A percentile compares a stretch with the other conserved stretches of the same genome.
Evolutionary conservation across 768 basidiomycete genomes (phyloP).

Genomic region (Suillus subalutaceus): DNA sequence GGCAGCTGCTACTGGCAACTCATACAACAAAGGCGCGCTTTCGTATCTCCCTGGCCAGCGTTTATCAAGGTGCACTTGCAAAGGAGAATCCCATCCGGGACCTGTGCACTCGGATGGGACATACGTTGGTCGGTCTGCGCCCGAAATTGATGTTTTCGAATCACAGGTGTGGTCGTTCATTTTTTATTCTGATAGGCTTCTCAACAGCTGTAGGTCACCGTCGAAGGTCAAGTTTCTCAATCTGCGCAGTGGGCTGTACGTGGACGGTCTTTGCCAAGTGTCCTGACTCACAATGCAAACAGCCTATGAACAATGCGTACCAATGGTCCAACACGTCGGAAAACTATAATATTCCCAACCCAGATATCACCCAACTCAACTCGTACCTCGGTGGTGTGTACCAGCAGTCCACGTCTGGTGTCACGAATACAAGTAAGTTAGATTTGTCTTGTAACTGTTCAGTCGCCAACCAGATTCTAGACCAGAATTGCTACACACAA

Average conservation of each 20-base stretch:
- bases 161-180: conserved; percentile 54
- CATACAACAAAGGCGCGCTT: conserved; percentile 51
- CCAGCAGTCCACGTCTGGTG: conserved; percentile 82
- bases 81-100: conserved; percentile 85
- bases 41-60: conserved; percentile 90
- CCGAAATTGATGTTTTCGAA: conserved; percentile 92
- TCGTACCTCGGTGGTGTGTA: conserved; percentile 73
- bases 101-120: conserved; percentile 77
- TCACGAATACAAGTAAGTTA: conserved; percentile 58
- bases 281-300: conserved; percentile 12
- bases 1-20: conserved; percentile 67
- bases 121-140: conserved; percentile 80
- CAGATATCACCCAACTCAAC: conserved; percentile 56
- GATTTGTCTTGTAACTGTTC: not conserved
- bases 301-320: conserved; percentile 82
- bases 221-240: conserved; percentile 72
- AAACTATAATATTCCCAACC: conserved; percentile 60
- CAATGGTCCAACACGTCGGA: conserved; percentile 65
- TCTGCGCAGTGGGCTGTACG: conserved; percentile 81
- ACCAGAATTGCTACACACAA: conserved; percentile 69
- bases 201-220: conserved; percentile 33
- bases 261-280: conserved; percentile 13
- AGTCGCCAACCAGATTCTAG: conserved; percentile 33
- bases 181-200: conserved; percentile 4
- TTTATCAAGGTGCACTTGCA: conserved; percentile 87